These are phyloP conservation scores for Dicorynia guianensis DNA, from an alignment of 306 rosid genomes.

Conservation along the genomic window DNA sequence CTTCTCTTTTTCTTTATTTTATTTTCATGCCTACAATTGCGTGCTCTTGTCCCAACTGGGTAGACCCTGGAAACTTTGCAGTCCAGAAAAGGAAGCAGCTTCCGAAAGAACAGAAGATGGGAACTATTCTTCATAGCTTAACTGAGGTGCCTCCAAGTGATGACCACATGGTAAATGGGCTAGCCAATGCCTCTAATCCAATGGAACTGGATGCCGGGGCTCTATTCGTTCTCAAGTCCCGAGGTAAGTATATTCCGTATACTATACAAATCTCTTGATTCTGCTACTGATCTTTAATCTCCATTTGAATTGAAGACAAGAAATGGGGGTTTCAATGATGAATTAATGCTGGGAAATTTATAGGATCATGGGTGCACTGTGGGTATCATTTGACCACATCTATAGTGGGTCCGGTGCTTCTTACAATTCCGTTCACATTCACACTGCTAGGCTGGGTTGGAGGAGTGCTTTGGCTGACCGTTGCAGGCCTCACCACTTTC, in stretches of 20 bases:
- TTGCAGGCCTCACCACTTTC: constrained; percentile 62
- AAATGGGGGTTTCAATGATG: constrained; percentile 31
- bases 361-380: constrained; percentile 90
- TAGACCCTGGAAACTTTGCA: no score
- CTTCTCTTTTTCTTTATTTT: no score
- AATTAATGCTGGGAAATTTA: constrained; percentile 25
- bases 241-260: constrained; percentile 48
- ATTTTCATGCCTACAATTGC: no score
- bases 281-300: no score
- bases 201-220: constrained; percentile 78
- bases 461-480: constrained; percentile 65
- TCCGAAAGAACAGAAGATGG: constrained; percentile 33
- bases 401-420: constrained; percentile 70
- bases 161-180: constrained; percentile 48
- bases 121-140: constrained; percentile 47
- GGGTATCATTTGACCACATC: constrained; percentile 90
- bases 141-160: constrained; percentile 45
- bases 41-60: no score
- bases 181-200: constrained; percentile 29
- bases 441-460: constrained; percentile 78
- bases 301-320: constrained; percentile 2
- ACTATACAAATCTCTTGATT: no score
- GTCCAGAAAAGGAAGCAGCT: no score
- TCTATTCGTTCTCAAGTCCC: constrained; percentile 76
- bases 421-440: constrained; percentile 72